phyloP scores from a whole-genome alignment of 2,329 filamentous ascomycete species.

The Escovopsis weberi region DNA sequence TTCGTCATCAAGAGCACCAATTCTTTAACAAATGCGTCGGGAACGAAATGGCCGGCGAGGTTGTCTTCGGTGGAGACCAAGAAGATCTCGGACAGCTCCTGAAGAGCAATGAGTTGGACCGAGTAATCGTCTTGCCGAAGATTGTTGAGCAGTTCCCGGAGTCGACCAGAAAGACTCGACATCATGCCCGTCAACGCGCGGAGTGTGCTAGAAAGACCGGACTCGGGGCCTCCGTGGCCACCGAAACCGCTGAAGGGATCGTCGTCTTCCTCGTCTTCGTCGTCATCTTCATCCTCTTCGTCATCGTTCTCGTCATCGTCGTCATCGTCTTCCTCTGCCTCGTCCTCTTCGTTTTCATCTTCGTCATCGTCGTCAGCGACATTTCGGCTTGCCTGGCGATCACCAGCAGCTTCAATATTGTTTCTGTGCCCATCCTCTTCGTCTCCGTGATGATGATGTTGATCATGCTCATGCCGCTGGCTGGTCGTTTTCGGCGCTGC shows the following conservation, averaged over 20 bases:
- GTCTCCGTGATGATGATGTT: slow-evolving; percentile 6
- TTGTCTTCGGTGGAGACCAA: slow-evolving; percentile 95
- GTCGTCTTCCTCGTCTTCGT: slow-evolving; percentile 45
- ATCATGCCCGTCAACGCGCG: slow-evolving; percentile 85
- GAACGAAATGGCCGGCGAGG: slow-evolving; percentile 83
- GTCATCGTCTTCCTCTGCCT: slow-evolving; percentile 13
- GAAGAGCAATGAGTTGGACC: slow-evolving; percentile 77
- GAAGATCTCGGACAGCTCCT: slow-evolving; percentile 85
- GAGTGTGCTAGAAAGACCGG: slow-evolving; percentile 64
- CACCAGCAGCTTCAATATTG: not conserved
- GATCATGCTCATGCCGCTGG: slow-evolving; percentile 3
- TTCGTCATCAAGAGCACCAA: slow-evolving; percentile 85
- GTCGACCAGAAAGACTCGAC: slow-evolving; percentile 63
- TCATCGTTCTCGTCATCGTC: slow-evolving; percentile 17
- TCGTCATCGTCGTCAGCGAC: slow-evolving; percentile 4
- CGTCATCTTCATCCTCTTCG: slow-evolving; percentile 26
- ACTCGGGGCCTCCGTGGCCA: slow-evolving; percentile 44
- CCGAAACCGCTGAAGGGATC: slow-evolving; percentile 54
- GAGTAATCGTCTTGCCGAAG: slow-evolving; percentile 78
- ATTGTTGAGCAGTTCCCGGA: slow-evolving; percentile 63
- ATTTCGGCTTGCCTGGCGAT: slow-evolving; percentile 4
- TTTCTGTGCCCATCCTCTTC: not conserved
- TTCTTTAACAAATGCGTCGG: slow-evolving; percentile 91
- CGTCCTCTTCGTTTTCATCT: slow-evolving; percentile 20
- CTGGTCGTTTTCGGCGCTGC: not conserved